These are phyloP conservation scores for Breviolum minutum DNA, from an alignment of 73 alveolate species.

Conservation along the genomic window DNA sequence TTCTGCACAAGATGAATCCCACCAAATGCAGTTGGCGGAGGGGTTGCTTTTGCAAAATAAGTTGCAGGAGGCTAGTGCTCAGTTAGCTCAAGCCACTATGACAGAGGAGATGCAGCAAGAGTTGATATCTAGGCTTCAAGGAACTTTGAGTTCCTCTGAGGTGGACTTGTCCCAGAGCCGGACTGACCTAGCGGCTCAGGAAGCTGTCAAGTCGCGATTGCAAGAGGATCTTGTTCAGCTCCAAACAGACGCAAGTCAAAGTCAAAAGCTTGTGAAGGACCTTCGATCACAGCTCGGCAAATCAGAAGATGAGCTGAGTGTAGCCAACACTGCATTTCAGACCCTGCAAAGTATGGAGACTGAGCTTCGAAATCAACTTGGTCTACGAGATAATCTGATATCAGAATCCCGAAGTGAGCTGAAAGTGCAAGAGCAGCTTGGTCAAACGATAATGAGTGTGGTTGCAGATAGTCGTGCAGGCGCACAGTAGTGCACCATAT, in stretches of 20 bases:
- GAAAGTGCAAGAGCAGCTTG: constrained; percentile 56
- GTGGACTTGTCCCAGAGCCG: constrained; percentile 67
- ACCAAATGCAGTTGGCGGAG: constrained; percentile 19
- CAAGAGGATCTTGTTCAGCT: constrained; percentile 34
- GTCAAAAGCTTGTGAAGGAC: constrained; percentile 39
- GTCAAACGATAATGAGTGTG: not conserved
- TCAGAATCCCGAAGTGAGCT: not conserved
- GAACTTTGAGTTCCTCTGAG: constrained; percentile 50
- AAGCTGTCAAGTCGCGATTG: constrained; percentile 59
- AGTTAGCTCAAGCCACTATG: constrained; percentile 2
- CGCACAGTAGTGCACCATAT: too few relatives aligned
- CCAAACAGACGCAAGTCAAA: not conserved
- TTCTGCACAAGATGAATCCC: constrained; percentile 44
- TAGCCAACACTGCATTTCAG: constrained; percentile 52
- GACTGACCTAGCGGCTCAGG: constrained; percentile 60
- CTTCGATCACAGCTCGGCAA: constrained; percentile 32
- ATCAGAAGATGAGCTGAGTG: constrained; percentile 72
- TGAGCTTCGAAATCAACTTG: constrained; percentile 60
- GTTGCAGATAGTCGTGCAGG: not conserved
- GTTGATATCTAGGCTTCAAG: constrained; percentile 58
- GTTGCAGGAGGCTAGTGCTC: constrained; percentile 44
- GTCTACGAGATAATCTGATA: not conserved
- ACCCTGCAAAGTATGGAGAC: constrained; percentile 63
- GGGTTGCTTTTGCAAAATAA: constrained; percentile 33
- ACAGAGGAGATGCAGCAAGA: constrained; percentile 88